Percentiles rank a stretch among this genome's conserved stretches.
phyloP scores from a whole-genome alignment of 2,329 filamentous ascomycete species.

The Claviceps quebecensis region DNA sequence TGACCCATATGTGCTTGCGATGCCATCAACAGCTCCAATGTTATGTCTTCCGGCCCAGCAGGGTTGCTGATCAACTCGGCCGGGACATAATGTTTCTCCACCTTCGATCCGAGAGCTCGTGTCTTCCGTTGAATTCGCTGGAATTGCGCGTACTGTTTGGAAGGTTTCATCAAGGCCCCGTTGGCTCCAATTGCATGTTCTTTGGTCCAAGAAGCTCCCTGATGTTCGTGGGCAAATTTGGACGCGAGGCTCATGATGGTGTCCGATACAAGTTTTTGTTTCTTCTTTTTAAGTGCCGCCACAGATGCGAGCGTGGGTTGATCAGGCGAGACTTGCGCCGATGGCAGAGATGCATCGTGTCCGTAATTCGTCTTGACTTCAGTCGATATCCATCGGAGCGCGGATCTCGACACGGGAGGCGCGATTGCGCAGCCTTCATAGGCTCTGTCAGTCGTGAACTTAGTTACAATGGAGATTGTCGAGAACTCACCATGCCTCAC shows the following conservation, averaged over 20 bases:
- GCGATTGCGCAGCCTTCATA: constrained; percentile 31
- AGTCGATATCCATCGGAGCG: constrained; percentile 21
- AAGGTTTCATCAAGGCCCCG: constrained; percentile 21
- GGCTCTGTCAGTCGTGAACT: background rate
- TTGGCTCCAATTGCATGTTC: constrained; percentile 19
- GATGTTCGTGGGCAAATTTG: constrained; percentile 21
- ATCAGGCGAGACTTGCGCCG: constrained; percentile 9
- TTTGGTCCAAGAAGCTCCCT: constrained; percentile 19
- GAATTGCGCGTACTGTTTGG: constrained; percentile 26
- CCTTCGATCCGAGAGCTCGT: constrained; percentile 30
- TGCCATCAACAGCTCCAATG: constrained; percentile 80
- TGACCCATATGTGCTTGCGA: constrained; percentile 84
- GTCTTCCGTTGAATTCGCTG: constrained; percentile 28
- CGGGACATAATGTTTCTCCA: constrained; percentile 48
- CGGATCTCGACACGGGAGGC: constrained; percentile 24
- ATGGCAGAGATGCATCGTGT: constrained; percentile 4
- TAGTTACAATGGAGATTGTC: background rate
- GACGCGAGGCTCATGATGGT: constrained; percentile 20
- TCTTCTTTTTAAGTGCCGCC: constrained; percentile 18
- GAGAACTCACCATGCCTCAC: constrained; percentile 38
- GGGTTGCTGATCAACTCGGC: constrained; percentile 56
- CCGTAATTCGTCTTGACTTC: constrained; percentile 11
- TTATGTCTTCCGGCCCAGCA: constrained; percentile 64
- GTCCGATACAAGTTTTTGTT: constrained; percentile 21
- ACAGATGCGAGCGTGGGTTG: constrained; percentile 9